A percentile compares a stretch with the other conserved stretches of the same genome.
phyloP scores from a whole-genome alignment of 2,329 filamentous ascomycete genomes.

The Ophiostoma ips region DNA sequence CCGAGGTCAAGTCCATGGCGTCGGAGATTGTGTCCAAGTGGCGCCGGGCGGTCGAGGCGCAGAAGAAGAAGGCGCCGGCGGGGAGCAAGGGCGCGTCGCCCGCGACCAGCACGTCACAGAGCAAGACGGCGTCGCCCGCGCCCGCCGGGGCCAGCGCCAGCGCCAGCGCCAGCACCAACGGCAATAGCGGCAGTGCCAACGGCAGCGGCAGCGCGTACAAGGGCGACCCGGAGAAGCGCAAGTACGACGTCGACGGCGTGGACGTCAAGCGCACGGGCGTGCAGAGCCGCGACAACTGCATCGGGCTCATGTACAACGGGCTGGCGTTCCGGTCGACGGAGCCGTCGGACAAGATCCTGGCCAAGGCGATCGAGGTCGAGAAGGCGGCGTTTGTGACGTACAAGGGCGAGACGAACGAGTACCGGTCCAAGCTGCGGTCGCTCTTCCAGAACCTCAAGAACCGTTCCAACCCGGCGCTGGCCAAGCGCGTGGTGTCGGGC shows the following conservation, averaged over 20 bases:
- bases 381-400: conserved; percentile 56
- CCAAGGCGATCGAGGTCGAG: conserved; percentile 71
- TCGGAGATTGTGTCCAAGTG: conserved; percentile 77
- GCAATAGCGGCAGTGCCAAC: conserved; percentile 17
- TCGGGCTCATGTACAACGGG: conserved; percentile 89
- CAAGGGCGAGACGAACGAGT: conserved; percentile 58
- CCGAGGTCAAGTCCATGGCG: conserved; percentile 64
- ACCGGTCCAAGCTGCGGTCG: conserved; percentile 80
- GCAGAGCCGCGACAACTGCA: conserved; percentile 63
- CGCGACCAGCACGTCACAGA: conserved; percentile 25
- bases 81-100: conserved; percentile 19
- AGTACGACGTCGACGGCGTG: conserved; percentile 67
- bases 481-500: conserved; percentile 59
- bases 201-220: conserved; percentile 43
- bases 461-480: conserved; percentile 69
- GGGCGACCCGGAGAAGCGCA: conserved; percentile 65
- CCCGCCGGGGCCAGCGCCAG: conserved; percentile 36
- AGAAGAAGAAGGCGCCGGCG: conserved; percentile 31
- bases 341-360: conserved; percentile 56
- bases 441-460: conserved; percentile 93
- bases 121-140: conserved; percentile 26
- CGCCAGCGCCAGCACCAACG: conserved; percentile 23
- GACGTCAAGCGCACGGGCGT: conserved; percentile 64
- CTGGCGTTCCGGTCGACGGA: conserved; percentile 58
- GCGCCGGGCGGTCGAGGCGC: conserved; percentile 62